Base-by-base conservation (phyloP, 345 rosid genomes). In the Hibiscus syriacus region DNA sequence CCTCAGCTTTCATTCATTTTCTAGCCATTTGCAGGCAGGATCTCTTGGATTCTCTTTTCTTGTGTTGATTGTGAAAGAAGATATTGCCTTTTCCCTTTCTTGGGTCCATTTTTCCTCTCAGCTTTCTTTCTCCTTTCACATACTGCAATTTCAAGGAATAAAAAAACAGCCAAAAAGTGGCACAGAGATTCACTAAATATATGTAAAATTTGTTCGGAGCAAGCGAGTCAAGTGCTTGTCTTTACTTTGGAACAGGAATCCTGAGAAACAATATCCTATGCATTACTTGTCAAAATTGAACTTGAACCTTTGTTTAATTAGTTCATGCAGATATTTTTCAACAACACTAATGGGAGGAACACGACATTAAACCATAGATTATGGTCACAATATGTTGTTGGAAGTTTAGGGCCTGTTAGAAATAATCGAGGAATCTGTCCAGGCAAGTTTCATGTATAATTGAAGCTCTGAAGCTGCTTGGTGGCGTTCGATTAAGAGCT, bases 31-130 rank as follows among this genome's bases (percentile, higher is more conserved):
- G 49, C 60, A 69, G 64, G 66, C 86, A 79, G 79, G 81, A 85
- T 87, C 85, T 83, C 77, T 76, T 73, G 54, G 89, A 83, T 85
- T 83, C 92, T 74, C 83, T 81, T 74, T 79, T 79, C 74, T 57
- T 73, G 76, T 23, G 14, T 63, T 55, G 88, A 80, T 76, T 60
- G 70, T 67, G 89, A 85, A 73, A 77, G 29, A 73, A 75, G 86
- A 82, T 73, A 70, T 45, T 80, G 79, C 79, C 72, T 63, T 78
- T 68, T 78, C 85, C 59, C 80, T 81, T 80, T 83, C 86, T 70
- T 56, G 82, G 89, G 32, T 65, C 86, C 81, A 76, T 63, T 50
- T 50, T 46, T 27, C 16, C 19, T 0, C 3, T 16, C 19, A 26
- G 8, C 14, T 26, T 23, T 62, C 30, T 41, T 27, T 36, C 22